A percentile compares a stretch with the other conserved stretches of the same genome.
Conservation (phyloP, 345 rosid species). For the Eucalyptus cloeziana region DNA sequence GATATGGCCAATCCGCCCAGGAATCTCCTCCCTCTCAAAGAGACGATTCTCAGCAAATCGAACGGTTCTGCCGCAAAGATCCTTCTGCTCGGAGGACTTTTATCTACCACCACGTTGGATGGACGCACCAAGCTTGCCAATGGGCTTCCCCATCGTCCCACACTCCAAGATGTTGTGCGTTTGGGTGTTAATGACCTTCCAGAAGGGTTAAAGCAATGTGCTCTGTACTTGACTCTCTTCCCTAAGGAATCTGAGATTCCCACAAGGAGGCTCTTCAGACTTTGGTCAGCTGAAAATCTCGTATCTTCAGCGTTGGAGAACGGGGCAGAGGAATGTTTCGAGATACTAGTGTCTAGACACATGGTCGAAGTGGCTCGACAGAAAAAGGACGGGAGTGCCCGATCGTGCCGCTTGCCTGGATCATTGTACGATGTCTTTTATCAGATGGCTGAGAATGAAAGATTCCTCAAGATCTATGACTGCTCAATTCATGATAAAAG, state of each 20-base stretch:
- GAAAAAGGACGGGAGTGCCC: constrained; percentile 9
- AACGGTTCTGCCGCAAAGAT: background rate
- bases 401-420: constrained; percentile 1
- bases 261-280: constrained; percentile 12
- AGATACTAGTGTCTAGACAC: background rate
- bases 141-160: background rate
- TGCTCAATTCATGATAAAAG: background rate
- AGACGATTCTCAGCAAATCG: background rate
- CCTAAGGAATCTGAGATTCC: constrained; percentile 11
- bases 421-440: background rate
- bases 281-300: constrained; percentile 19
- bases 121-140: background rate
- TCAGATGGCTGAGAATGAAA: background rate
- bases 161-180: background rate
- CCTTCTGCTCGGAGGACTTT: background rate
- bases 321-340: background rate
- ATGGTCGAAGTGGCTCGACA: constrained; percentile 1
- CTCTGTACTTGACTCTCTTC: constrained; percentile 16
- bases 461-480: background rate
- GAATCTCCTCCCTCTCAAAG: background rate
- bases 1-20: background rate
- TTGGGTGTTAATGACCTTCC: background rate
- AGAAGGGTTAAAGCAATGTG: background rate
- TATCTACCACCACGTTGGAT: background rate
- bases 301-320: background rate